Conservation (phyloP, 2,329 filamentous ascomycete genomes). For the Pseudohalonectria lignicola region DNA sequence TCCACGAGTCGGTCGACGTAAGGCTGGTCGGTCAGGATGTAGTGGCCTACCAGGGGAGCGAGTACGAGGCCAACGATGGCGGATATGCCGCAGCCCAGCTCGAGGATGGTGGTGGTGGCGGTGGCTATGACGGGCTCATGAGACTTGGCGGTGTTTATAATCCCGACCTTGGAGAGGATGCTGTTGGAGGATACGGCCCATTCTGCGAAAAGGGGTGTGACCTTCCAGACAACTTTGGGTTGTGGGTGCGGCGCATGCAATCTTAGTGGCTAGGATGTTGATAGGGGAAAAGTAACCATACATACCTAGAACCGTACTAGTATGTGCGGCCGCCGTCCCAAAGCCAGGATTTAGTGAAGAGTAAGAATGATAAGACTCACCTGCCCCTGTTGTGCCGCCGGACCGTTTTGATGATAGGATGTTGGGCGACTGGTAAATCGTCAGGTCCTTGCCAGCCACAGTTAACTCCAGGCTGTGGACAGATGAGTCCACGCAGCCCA, state of each 20-base stretch:
- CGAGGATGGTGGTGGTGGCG: slow-evolving; percentile 51
- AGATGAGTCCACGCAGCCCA: slow-evolving; percentile 75
- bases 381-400: slow-evolving; percentile 44
- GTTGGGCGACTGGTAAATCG: slow-evolving; percentile 72
- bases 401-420: slow-evolving; percentile 67
- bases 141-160: slow-evolving; percentile 28
- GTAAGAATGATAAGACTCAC: slow-evolving; percentile 9
- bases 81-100: slow-evolving; percentile 83
- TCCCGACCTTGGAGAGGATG: slow-evolving; percentile 42
- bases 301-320: background rate
- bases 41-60: slow-evolving; percentile 47
- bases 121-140: too few species aligned
- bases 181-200: slow-evolving; percentile 62
- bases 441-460: slow-evolving; percentile 59
- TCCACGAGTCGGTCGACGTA: slow-evolving; percentile 73
- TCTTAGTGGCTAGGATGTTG: too few species aligned
- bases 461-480: slow-evolving; percentile 51
- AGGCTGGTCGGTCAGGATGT: slow-evolving; percentile 77
- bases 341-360: too few species aligned
- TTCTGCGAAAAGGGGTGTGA: slow-evolving; percentile 70
- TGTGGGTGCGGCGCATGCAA: too few species aligned
- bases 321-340: too few species aligned
- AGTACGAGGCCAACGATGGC: slow-evolving; percentile 66
- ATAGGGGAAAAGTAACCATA: too few species aligned
- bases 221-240: slow-evolving; percentile 84